Percentiles rank a stretch among this genome's conserved stretches.
phyloP scores from a whole-genome alignment of 2,329 filamentous ascomycete genomes.

The Diaporthe vaccinii region DNA sequence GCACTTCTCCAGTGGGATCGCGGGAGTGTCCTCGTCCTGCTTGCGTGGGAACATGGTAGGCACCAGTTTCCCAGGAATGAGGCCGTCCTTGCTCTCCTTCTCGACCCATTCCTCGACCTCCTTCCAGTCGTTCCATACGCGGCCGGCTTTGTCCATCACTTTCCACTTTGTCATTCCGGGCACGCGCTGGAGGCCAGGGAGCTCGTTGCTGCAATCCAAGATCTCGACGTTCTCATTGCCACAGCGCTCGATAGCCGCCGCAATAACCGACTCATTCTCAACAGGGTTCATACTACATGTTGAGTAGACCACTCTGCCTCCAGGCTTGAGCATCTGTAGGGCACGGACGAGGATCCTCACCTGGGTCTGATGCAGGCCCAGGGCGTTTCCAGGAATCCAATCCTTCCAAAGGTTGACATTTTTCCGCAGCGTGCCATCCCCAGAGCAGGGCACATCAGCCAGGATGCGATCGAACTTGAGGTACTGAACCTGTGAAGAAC shows the following conservation, averaged over 20 bases:
- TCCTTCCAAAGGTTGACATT: slow-evolving; percentile 96
- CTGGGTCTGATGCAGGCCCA: slow-evolving; percentile 90
- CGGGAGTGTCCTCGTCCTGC: slow-evolving; percentile 64
- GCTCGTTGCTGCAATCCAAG: slow-evolving; percentile 83
- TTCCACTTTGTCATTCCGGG: slow-evolving; percentile 87
- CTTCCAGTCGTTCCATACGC: slow-evolving; percentile 84
- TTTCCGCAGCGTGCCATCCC: slow-evolving; percentile 94
- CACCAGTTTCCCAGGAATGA: slow-evolving; percentile 75
- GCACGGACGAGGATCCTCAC: slow-evolving; percentile 91
- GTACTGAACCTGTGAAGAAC: slow-evolving; percentile 72
- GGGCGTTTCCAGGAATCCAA: slow-evolving; percentile 88
- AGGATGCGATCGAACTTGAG: slow-evolving; percentile 97
- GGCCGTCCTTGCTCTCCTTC: slow-evolving; percentile 69
- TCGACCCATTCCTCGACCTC: slow-evolving; percentile 79
- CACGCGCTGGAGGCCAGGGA: slow-evolving; percentile 82
- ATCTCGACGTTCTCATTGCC: slow-evolving; percentile 85
- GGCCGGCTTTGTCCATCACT: slow-evolving; percentile 88
- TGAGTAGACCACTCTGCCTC: slow-evolving; percentile 95
- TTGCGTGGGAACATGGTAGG: slow-evolving; percentile 86
- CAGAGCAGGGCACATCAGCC: slow-evolving; percentile 96
- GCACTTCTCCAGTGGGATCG: slow-evolving; percentile 87
- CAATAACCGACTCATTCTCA: slow-evolving; percentile 94
- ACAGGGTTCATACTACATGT: slow-evolving; percentile 99
- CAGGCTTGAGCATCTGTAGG: slow-evolving; percentile 95
- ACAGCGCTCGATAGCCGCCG: slow-evolving; percentile 89